Base-by-base conservation (phyloP, 2,329 filamentous ascomycete genomes). In the Monilinia polystroma region DNA sequence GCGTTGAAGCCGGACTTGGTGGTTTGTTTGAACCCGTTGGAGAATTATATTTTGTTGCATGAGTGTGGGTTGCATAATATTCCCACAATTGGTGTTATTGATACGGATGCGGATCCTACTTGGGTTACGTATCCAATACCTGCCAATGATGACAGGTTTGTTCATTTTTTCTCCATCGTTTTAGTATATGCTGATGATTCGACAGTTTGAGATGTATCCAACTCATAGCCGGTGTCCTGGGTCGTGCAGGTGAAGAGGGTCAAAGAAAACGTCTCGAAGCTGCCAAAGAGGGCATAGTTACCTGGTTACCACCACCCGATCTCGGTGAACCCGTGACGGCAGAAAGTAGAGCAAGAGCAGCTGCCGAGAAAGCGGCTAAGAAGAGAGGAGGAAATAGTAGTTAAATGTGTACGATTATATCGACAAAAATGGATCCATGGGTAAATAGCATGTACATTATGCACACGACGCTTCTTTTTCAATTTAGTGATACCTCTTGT, bases 121-220 rank as follows among this genome's bases (percentile, higher is more conserved):
- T 94, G 91, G 87, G 93, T 98, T 62, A 98, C 95, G 4, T 99
- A 99, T 77, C 91, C 91, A 18, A 97, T 99, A 72, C 95, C 95
- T 2, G 92, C 92, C 62, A 99, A 99, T 78, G 95, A 99, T 76
- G 95, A 99, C 83, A 93, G 89, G 90, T 92, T 78, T 75, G 83
- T 77, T 41, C 59, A 23, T 18, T 23, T 41, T 41, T 59, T 55
- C 38, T 47, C 53, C 45, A 26, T 29, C 20, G 41, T 35, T n/a
- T 43, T 23, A 29, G 20, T 26, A 35, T 12, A 35, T 64, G 54
- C 76, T 80, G 72, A 78, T 66, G 43, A 38, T 14, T 49, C 1
- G 63, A 67, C 68, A 96, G 93, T 85, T 79, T 97, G 72, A 90
- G 95, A 68, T 89, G 89, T 71, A 85, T 93, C 60, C 87, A 90